A percentile compares a stretch with the other conserved stretches of the same genome.
Conservation (phyloP, 148 eudicot genomes). For the Spergularia bocconei region DNA sequence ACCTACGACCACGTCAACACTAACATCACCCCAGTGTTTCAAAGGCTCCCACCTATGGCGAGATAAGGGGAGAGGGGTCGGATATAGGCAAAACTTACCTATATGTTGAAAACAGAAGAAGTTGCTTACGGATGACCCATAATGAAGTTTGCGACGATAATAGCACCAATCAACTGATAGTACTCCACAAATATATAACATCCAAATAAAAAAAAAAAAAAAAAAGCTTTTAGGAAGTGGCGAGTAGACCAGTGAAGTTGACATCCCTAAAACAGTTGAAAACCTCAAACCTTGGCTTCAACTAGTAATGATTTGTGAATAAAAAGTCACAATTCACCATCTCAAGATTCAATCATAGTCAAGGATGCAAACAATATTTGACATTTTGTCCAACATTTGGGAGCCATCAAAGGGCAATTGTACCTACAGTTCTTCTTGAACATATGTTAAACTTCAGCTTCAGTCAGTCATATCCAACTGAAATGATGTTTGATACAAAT, state of each 20-base stretch:
- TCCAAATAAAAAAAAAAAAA: too few species aligned
- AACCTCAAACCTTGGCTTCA: conserved; percentile 20
- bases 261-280: conserved; percentile 7
- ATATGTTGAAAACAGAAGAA: neutral
- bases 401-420: neutral
- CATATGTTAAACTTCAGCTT: neutral
- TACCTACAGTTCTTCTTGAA: neutral
- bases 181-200: too few species aligned
- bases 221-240: conserved; percentile 2
- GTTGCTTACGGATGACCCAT: too few species aligned
- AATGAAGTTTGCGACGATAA: too few species aligned
- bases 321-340: conserved; percentile 10
- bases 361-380: conserved; percentile 9
- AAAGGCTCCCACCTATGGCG: too few species aligned
- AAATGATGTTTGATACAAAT: too few species aligned
- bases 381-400: neutral
- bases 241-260: conserved; percentile 14
- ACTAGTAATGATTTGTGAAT: conserved; percentile 12
- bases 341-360: neutral
- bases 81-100: too few species aligned
- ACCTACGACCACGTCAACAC: neutral
- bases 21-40: too few species aligned
- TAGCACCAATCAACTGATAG: too few species aligned
- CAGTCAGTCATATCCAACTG: neutral
- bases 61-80: too few species aligned